Base-by-base conservation (phyloP, 2,329 filamentous ascomycete species). In the Trichoderma afroharzianum region DNA sequence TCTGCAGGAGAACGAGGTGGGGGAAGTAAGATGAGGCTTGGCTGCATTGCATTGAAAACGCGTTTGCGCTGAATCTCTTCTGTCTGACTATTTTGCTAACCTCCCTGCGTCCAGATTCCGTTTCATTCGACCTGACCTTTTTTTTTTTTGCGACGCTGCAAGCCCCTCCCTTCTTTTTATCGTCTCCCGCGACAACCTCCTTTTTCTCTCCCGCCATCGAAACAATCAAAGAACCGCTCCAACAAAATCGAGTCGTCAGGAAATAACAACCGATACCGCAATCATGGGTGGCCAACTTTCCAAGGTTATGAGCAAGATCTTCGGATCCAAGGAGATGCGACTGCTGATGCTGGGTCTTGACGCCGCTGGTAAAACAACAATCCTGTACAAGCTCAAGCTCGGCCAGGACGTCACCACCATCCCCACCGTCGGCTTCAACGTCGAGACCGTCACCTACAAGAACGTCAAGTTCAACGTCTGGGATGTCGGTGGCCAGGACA, bases 401-500 rank as follows among this genome's bases (percentile, higher is more conserved):
- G 95, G 95, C 83, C 94, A 98, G 87, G 95, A 97, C 81, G 95
- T 98, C 79, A 98, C 96, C 74, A 98, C 96, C 67, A 98, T 98
- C 80, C 96, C 96, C 61, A 99, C 96, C 39, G 96, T 99, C 78
- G 96, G 95, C 77, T 98, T 98, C 89, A 98, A 98, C 88, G 96
- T 98, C 83, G 95, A 98, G 88, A 97, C 94, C 5, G 95, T 98
- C 79, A 97, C 95, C 76, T 98, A 97, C 88, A 98, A 98, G 89
- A 98, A 98, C 83, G 95, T 98, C 84, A 97, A 98, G 85, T 98
- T 98, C 87, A 98, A 97, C 79, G 95, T 98, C 74, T 98, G 95
- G 95, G 95, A 98, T 86, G 95, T 98, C 73, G 95, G 95, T 83
- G 95, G 95, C 75, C 95, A 98, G 87, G 95, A 98, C 88, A 98